Evolutionary conservation across 768 basidiomycete genomes (phyloP).

Genomic region (Cytidiella melzeri): DNA sequence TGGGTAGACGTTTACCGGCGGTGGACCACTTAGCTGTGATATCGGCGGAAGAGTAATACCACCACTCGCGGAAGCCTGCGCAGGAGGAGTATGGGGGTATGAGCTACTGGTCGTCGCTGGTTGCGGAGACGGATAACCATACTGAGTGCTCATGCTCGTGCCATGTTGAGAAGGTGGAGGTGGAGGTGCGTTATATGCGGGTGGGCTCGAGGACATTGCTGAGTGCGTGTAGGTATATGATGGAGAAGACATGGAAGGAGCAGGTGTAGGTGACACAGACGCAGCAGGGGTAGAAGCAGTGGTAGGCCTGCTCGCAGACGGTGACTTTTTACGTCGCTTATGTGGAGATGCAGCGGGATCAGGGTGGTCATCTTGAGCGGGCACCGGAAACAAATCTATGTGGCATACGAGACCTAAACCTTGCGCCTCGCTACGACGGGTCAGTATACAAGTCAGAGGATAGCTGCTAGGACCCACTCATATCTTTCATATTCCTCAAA

Average conservation of each 20-base stretch:
- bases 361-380: slow-evolving; percentile 8
- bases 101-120: not conserved
- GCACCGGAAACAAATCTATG: slow-evolving; percentile 68
- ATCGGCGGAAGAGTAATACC: slow-evolving; percentile 9
- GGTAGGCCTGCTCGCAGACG: not conserved
- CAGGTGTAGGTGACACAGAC: slow-evolving; percentile 5
- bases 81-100: no score
- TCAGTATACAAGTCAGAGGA: not conserved
- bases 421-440: slow-evolving; percentile 3
- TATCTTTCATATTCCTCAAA: slow-evolving; percentile 42
- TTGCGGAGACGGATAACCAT: not conserved
- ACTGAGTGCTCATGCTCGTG: not conserved
- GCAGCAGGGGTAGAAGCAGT: slow-evolving; percentile 2
- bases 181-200: not conserved
- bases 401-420: slow-evolving; percentile 62
- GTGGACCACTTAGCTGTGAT: slow-evolving; percentile 4
- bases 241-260: slow-evolving; percentile 1
- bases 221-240: not conserved
- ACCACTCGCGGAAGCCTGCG: no score
- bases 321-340: slow-evolving; percentile 4
- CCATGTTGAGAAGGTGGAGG: not conserved
- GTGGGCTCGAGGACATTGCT: not conserved
- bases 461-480: slow-evolving; percentile 31
- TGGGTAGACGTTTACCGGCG: not conserved
- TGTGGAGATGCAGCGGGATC: not conserved